Evolutionary conservation across 2,329 filamentous ascomycete genomes (phyloP).

Genomic region (Hirsutella rhossiliensis): DNA sequence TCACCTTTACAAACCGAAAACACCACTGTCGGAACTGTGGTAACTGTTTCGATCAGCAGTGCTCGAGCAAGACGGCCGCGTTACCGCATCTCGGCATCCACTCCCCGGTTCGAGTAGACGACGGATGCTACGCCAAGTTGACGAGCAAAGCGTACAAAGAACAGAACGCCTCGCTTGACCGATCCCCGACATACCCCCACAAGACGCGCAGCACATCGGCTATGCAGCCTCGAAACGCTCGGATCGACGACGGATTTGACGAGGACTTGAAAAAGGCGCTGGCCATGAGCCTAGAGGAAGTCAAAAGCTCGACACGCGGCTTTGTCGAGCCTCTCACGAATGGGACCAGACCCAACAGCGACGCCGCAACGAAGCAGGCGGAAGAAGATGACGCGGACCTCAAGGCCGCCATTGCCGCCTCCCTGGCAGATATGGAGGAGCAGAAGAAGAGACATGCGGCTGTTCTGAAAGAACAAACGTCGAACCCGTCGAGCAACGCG

Average conservation of each 20-base stretch:
- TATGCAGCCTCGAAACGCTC: constrained; percentile 85
- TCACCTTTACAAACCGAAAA: constrained; percentile 96
- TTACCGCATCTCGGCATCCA: constrained; percentile 88
- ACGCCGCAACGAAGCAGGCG: constrained; percentile 30
- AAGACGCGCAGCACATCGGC: constrained; percentile 53
- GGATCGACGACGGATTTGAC: constrained; percentile 84
- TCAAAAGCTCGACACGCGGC: constrained; percentile 60
- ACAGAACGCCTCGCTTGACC: constrained; percentile 31
- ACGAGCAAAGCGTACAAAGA: constrained; percentile 51
- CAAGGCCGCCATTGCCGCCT: constrained; percentile 90
- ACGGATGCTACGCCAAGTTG: constrained; percentile 86
- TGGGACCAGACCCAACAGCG: constrained; percentile 22
- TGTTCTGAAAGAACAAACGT: constrained; percentile 67
- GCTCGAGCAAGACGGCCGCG: constrained; percentile 78
- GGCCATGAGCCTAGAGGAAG: constrained; percentile 95
- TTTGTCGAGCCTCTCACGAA: constrained; percentile 51
- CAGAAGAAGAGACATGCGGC: constrained; percentile 88
- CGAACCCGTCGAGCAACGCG: constrained; percentile 21
- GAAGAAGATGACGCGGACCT: constrained; percentile 90
- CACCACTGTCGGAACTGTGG: constrained; percentile 98
- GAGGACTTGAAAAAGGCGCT: constrained; percentile 88
- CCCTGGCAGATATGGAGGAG: constrained; percentile 92
- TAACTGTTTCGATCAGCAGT: constrained; percentile 93
- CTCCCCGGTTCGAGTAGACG: constrained; percentile 85
- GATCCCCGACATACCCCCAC: constrained; percentile 36